These are phyloP conservation scores for Pedinophyceae sp. DNA, from an alignment of 139 green algal species.

Conservation along the genomic window DNA sequence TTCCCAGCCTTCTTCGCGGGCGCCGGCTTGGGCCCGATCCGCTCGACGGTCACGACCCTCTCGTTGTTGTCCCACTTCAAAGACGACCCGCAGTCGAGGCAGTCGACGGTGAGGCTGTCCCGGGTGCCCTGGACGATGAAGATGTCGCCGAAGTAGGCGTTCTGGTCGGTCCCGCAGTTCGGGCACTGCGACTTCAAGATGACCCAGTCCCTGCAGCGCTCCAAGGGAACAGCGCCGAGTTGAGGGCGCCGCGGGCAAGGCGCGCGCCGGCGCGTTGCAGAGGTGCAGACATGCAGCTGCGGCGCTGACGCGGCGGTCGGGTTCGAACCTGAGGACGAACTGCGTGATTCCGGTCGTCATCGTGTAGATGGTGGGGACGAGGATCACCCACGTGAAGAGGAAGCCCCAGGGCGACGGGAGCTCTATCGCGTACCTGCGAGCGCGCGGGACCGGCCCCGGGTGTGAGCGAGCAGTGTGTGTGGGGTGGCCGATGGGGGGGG, in stretches of 20 bases:
- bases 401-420: slow-evolving; percentile 65
- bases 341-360: no score
- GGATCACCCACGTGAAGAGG: slow-evolving; percentile 67
- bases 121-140: slow-evolving; percentile 52
- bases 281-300: neutral
- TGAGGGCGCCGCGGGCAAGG: slow-evolving; percentile 55
- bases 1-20: slow-evolving; percentile 1
- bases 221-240: no score
- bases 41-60: neutral
- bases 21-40: neutral
- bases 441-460: no score
- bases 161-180: slow-evolving; percentile 50
- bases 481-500: no score
- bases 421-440: no score
- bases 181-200: slow-evolving; percentile 38
- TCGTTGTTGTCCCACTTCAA: slow-evolving; percentile 38
- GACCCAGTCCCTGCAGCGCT: slow-evolving; percentile 35
- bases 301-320: neutral
- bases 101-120: slow-evolving; percentile 43
- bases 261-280: no score
- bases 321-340: neutral
- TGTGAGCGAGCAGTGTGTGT: no score
- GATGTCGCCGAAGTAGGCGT: slow-evolving; percentile 74
- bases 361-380: no score
- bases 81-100: slow-evolving; percentile 46